Conservation (phyloP, 352 stramenopile genomes). For the Phytophthora kernoviae region DNA sequence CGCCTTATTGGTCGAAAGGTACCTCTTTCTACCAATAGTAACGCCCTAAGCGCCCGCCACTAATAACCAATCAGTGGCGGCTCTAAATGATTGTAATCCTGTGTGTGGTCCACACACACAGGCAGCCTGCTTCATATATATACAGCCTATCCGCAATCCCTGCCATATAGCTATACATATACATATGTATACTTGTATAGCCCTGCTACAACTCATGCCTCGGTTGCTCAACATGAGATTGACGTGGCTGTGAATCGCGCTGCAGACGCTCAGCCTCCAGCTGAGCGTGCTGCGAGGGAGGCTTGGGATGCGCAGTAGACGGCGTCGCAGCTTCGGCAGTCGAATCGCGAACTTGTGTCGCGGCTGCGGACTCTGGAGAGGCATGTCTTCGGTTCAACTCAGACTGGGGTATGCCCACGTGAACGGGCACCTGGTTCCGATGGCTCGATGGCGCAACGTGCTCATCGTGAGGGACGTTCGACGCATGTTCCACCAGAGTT, state of each 20-base stretch:
- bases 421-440: not conserved
- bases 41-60: too few species aligned
- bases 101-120: too few species aligned
- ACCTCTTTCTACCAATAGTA: too few species aligned
- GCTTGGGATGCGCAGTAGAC: not conserved
- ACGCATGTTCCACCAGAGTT: not conserved
- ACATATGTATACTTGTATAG: too few species aligned
- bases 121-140: too few species aligned
- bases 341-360: not conserved
- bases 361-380: not conserved
- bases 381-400: not conserved
- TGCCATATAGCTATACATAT: too few species aligned
- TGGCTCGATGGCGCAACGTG: not conserved
- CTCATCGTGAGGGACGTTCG: not conserved
- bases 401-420: not conserved
- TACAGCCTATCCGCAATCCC: too few species aligned
- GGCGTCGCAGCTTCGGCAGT: not conserved
- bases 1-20: too few species aligned
- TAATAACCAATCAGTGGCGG: too few species aligned
- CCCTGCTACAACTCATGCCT: not conserved
- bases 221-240: not conserved
- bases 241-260: not conserved
- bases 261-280: not conserved
- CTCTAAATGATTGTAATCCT: too few species aligned
- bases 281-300: not conserved